phyloP scores from a whole-genome alignment of 2,329 filamentous ascomycete genomes.

The Penicillium sclerotiorum region DNA sequence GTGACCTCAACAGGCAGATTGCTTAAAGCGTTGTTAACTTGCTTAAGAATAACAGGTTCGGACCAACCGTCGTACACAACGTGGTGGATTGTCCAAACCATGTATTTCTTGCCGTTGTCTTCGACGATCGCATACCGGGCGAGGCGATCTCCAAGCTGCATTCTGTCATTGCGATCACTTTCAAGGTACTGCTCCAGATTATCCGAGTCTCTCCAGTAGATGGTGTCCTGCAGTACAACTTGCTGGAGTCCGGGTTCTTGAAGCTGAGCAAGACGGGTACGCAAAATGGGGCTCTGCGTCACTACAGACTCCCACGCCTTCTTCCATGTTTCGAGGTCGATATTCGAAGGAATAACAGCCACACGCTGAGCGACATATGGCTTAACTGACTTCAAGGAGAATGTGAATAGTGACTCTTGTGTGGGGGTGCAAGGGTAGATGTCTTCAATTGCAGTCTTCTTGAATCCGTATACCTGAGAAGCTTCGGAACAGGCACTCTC shows the following conservation, averaged over 20 bases:
- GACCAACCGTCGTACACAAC: slow-evolving; percentile 56
- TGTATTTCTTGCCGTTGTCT: slow-evolving; percentile 34
- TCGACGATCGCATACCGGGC: slow-evolving; percentile 40
- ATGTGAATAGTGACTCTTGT: slow-evolving; percentile 49
- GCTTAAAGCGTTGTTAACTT: slow-evolving; percentile 33
- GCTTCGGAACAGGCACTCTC: slow-evolving; percentile 41
- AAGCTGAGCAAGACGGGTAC: slow-evolving; percentile 47
- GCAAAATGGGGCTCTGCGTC: slow-evolving; percentile 46
- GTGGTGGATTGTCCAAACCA: slow-evolving; percentile 56
- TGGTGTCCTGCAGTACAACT: slow-evolving; percentile 37
- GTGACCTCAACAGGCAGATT: slow-evolving; percentile 18
- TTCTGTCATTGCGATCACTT: slow-evolving; percentile 28
- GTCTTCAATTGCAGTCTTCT: slow-evolving; percentile 36
- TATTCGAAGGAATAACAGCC: slow-evolving; percentile 37
- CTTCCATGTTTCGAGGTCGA: slow-evolving; percentile 43
- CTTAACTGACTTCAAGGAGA: slow-evolving; percentile 47
- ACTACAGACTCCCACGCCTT: slow-evolving; percentile 49
- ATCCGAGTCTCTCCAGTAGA: slow-evolving; percentile 34
- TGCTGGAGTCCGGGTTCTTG: slow-evolving; percentile 38
- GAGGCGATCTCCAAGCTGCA: slow-evolving; percentile 40
- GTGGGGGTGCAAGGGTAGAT: slow-evolving; percentile 47
- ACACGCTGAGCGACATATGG: slow-evolving; percentile 51
- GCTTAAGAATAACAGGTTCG: slow-evolving; percentile 39
- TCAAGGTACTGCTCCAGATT: slow-evolving; percentile 31
- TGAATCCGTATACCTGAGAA: slow-evolving; percentile 37